Evolutionary conservation across 768 basidiomycete species (phyloP).

Genomic region (Termitomyces bulborhizus): DNA sequence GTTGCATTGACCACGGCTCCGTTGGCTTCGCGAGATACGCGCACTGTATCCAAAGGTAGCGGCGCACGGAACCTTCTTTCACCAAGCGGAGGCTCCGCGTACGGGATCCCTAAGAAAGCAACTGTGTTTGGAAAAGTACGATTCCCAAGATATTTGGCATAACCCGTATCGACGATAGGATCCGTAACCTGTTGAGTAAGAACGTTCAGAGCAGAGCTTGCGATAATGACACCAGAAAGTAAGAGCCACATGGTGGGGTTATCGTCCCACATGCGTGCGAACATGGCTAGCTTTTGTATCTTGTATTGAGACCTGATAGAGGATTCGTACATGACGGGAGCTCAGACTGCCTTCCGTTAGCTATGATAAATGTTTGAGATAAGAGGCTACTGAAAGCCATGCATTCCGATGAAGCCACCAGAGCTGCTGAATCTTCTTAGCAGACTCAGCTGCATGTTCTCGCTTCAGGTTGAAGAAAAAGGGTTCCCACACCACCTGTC

Average conservation of each 20-base stretch:
- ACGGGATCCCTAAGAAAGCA: conserved; percentile 54
- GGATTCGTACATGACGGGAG: neutral
- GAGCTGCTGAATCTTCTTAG: too few relatives aligned
- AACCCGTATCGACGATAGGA: conserved; percentile 47
- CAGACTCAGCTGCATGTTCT: too few relatives aligned
- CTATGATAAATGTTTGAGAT: neutral
- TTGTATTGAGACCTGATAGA: neutral
- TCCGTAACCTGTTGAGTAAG: conserved; percentile 1
- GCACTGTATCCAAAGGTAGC: conserved; percentile 42
- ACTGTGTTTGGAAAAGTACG: conserved; percentile 44
- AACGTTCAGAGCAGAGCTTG: conserved; percentile 7
- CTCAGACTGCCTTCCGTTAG: neutral
- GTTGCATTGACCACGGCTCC: conserved; percentile 45
- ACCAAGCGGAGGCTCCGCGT: conserved; percentile 53
- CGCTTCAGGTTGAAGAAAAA: too few relatives aligned
- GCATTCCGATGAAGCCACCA: too few relatives aligned
- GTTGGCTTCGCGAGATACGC: conserved; percentile 27
- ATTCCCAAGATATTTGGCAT: conserved; percentile 53
- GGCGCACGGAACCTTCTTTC: conserved; percentile 47
- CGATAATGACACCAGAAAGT: conserved; percentile 5
- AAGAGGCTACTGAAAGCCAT: neutral
- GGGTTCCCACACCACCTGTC: too few relatives aligned
- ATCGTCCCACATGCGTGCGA: neutral
- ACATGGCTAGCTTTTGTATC: conserved; percentile 1
- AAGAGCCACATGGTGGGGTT: conserved; percentile 10